Evolutionary conservation across 108 stramenopile species (phyloP).

Genomic region (Nitzschia sp.): DNA sequence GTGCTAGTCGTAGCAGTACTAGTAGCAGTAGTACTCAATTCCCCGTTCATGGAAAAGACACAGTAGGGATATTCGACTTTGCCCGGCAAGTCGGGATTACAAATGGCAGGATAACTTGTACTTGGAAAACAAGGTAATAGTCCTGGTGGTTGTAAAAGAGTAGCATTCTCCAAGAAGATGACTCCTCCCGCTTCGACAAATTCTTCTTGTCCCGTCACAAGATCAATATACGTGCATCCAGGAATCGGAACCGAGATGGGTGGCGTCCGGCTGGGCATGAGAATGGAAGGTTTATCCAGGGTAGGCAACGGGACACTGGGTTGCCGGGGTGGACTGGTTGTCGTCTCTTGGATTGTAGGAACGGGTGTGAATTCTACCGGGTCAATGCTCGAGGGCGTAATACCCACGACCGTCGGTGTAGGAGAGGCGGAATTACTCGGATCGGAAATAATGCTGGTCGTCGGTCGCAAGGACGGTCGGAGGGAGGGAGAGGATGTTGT

Average conservation of each 20-base stretch:
- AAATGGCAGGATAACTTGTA: background rate
- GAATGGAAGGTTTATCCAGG: constrained; percentile 10
- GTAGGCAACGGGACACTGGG: constrained; percentile 6
- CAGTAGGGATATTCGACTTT: constrained; percentile 12
- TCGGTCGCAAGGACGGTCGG: background rate
- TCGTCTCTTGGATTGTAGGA: background rate
- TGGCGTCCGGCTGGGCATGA: constrained; percentile 7
- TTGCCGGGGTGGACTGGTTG: background rate
- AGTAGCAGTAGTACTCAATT: background rate
- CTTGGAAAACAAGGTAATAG: constrained; percentile 2
- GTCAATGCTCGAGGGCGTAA: background rate
- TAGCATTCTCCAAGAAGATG: background rate
- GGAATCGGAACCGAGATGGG: background rate
- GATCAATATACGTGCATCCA: background rate
- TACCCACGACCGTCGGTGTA: background rate
- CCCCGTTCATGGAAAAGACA: constrained; percentile 3
- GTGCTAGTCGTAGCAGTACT: background rate
- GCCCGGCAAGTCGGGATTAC: constrained; percentile 6
- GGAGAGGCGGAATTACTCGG: background rate
- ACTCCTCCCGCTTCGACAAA: constrained; percentile 1
- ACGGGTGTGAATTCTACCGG: too few species aligned
- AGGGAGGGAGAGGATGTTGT: background rate
- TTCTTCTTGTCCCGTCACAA: background rate
- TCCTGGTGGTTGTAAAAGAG: too few species aligned
- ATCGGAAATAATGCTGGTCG: background rate